phyloP scores from a whole-genome alignment of 2,329 filamentous ascomycete genomes.

The Elsinoe arachidis region DNA sequence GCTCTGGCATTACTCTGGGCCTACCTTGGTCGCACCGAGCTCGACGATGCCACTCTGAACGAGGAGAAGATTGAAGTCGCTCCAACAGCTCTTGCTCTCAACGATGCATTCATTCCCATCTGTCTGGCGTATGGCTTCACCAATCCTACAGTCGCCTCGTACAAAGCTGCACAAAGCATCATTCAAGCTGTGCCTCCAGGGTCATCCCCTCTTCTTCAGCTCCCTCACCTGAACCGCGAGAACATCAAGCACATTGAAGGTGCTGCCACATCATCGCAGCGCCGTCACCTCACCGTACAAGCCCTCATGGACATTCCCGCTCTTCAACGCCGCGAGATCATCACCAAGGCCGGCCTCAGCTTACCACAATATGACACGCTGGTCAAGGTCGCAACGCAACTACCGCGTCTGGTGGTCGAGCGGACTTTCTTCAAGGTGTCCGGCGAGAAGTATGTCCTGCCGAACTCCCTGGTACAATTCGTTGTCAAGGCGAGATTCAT shows the following conservation, averaged over 20 bases:
- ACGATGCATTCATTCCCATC: slow-evolving; percentile 79
- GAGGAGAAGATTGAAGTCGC: slow-evolving; percentile 83
- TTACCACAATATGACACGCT: slow-evolving; percentile 69
- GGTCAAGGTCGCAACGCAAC: slow-evolving; percentile 68
- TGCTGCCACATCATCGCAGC: slow-evolving; percentile 45
- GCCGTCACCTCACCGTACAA: slow-evolving; percentile 65
- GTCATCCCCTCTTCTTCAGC: slow-evolving; percentile 79
- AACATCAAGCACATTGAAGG: slow-evolving; percentile 59
- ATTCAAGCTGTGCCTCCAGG: slow-evolving; percentile 82
- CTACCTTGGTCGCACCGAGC: slow-evolving; percentile 79
- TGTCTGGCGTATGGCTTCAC: slow-evolving; percentile 80
- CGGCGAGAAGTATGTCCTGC: slow-evolving; percentile 86
- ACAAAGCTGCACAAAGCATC: slow-evolving; percentile 72
- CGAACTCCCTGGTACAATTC: slow-evolving; percentile 83
- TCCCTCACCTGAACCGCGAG: slow-evolving; percentile 71
- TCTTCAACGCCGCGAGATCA: slow-evolving; percentile 60
- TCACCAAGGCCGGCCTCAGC: slow-evolving; percentile 62
- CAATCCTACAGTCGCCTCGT: slow-evolving; percentile 70
- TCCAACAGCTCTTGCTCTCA: slow-evolving; percentile 75
- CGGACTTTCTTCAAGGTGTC: slow-evolving; percentile 98
- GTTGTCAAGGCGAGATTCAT: slow-evolving; percentile 93
- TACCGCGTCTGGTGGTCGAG: slow-evolving; percentile 75
- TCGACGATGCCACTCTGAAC: slow-evolving; percentile 68
- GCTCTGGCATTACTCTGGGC: slow-evolving; percentile 87
- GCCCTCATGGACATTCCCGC: slow-evolving; percentile 82